Evolutionary conservation across 768 basidiomycete genomes (phyloP), one percentile per base, ranked within the genome.

Genomic region (Tricholoma flavovirens): DNA sequence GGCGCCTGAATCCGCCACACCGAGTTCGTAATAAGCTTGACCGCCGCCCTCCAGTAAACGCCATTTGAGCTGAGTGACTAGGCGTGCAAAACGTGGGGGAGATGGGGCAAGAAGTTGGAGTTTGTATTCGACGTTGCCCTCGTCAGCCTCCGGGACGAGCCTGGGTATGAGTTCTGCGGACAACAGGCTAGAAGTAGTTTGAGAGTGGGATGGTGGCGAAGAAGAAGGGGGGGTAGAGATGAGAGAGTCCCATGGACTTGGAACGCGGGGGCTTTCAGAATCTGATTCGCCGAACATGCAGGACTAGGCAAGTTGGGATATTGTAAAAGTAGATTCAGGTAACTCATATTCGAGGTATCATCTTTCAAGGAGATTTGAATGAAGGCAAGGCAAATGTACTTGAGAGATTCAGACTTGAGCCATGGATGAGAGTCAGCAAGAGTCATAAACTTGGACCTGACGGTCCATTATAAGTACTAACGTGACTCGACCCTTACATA

Each of bases 11-110:
- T 98, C 95, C 21, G 88, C 86, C 0, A 98, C 88, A 1, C 83
- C 84, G 10, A 87, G 78, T 59, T 93, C 91, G 59, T 93, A 93
- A 67, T 89, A 86, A 0, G 91, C 90, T 64, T 86, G 84, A 0
- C 90, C 90, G 1, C 87, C 84, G 14, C 92, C 92, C 67, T 93
- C 88, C 49, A 90, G 81, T 8, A 94, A 79, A 2, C 95, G 83
- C 94, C 96, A 98, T 66, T 96, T 94, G 71, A 97, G 83, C 72
- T 98, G 95, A 0, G 95, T 98, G 54, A 93, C 90, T 19, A 98
- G 86, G 57, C 87, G 83, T 3, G 82, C 80, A 62, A 92, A 91
- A 48, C 90, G 89, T 4, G 83, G 78, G 0, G 83, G 82, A 12
- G 88, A 78, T 0, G 93, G 91, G 49, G 84, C 77, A 38, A 93